Evolutionary conservation across 768 basidiomycete genomes (phyloP), one percentile per base, ranked within the genome.

Genomic region (Termitomyces sp.): DNA sequence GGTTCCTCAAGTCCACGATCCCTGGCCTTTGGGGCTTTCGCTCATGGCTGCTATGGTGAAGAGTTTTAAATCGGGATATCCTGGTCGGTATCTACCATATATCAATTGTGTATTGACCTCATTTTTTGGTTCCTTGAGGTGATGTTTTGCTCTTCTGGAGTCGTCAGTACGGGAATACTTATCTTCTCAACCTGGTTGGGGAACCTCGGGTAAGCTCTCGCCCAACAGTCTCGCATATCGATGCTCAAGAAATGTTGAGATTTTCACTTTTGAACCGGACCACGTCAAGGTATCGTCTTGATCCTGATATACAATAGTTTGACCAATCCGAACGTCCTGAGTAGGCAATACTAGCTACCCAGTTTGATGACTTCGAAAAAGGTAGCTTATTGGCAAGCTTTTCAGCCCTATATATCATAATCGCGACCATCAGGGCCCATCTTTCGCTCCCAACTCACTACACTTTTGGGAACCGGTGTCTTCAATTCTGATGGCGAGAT

Each of bases 401-500:
- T 0, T 57, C 15, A 52, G 36, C 12, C 8, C 50, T 49, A 50
- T 31, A 7, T 2, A 25, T 31, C 42, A 38, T 31, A n/a, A 29
- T 55, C 2, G 31, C 32, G 34, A n/a, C 25, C 25, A n/a, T 37
- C 46, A 68, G 74, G 75, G 6, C 69, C 73, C 3, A 59, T 68
- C 1, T 66, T 72, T 36, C 68, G 64, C 20, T 59, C 52, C 1
- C 71, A 73, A 60, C 59, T 81, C 29, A 43, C 66, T 12, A 72
- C 77, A 3, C 63, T 84, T 1, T 72, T 87, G 5, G 86, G 86
- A 0, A 75, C 75, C 0, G 86, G 86, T 0, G 80, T 87, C 0
- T 88, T 87, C 70, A 84, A 83, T 65, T 78, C 79, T 1, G 83
- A 87, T 68, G 86, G 86, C 15, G 84, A 88, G 0, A 77, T 83